Conservation (phyloP, 805 yeast genomes). For the Spathaspora arborariae region DNA sequence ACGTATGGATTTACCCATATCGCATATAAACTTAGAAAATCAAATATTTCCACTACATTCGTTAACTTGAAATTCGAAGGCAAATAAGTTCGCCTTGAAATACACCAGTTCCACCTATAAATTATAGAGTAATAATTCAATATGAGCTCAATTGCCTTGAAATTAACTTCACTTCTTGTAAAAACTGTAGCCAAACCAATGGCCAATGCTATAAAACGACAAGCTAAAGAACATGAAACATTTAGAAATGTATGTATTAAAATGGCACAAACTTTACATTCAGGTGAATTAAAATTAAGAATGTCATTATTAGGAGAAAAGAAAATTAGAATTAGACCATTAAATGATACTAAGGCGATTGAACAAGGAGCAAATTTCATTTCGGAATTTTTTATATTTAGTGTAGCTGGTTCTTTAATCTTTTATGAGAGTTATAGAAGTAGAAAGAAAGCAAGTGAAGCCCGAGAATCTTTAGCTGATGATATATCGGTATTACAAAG, state of each 20-base stretch:
- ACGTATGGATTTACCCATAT: too few relatives aligned
- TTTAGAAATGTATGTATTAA: constrained; percentile 61
- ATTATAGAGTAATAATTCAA: background rate
- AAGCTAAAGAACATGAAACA: constrained; percentile 67
- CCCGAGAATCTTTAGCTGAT: constrained; percentile 66
- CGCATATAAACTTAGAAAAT: background rate
- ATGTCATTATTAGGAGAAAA: constrained; percentile 55
- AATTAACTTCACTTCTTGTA: constrained; percentile 65
- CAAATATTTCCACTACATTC: background rate
- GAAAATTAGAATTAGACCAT: constrained; percentile 60
- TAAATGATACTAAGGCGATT: constrained; percentile 77
- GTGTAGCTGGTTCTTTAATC: constrained; percentile 76
- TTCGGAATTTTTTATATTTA: constrained; percentile 72
- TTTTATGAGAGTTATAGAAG: constrained; percentile 69
- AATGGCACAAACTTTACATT: constrained; percentile 71
- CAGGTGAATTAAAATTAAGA: constrained; percentile 59
- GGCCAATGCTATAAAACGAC: constrained; percentile 64
- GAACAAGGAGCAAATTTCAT: constrained; percentile 78
- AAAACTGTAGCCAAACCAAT: constrained; percentile 79
- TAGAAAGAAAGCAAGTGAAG: constrained; percentile 55
- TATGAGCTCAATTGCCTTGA: constrained; percentile 80
- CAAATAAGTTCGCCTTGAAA: background rate
- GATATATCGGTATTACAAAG: constrained; percentile 68
- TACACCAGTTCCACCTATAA: background rate
- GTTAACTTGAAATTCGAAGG: background rate